Conservation (phyloP, 1,139 yeast species). For the Pichia sp. region DNA sequence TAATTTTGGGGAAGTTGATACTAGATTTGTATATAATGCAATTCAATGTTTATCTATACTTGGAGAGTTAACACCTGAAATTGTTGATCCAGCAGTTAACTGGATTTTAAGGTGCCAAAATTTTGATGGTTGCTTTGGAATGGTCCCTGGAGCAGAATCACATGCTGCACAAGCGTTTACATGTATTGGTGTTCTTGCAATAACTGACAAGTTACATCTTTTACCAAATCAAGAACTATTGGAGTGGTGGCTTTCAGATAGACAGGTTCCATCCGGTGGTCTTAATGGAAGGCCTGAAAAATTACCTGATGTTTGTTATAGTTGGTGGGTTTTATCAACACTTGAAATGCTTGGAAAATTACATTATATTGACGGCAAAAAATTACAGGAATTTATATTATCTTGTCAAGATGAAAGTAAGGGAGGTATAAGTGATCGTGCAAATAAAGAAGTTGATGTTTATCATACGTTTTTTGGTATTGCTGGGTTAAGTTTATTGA, state of each 20-base stretch:
- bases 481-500: slow-evolving; percentile 76
- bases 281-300: slow-evolving; percentile 95
- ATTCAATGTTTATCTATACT: slow-evolving; percentile 66
- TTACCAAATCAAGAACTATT: slow-evolving; percentile 47
- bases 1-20: slow-evolving; percentile 83
- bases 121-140: slow-evolving; percentile 94
- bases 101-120: slow-evolving; percentile 70
- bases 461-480: slow-evolving; percentile 89
- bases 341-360: slow-evolving; percentile 59
- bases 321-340: slow-evolving; percentile 95
- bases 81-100: slow-evolving; percentile 58
- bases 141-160: slow-evolving; percentile 90
- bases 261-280: slow-evolving; percentile 90
- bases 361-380: slow-evolving; percentile 67
- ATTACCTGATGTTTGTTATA: slow-evolving; percentile 91
- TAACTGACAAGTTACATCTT: slow-evolving; percentile 50
- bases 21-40: slow-evolving; percentile 83
- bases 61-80: slow-evolving; percentile 52
- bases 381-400: slow-evolving; percentile 60
- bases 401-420: slow-evolving; percentile 66
- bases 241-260: slow-evolving; percentile 82
- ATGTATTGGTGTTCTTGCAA: slow-evolving; percentile 74
- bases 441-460: slow-evolving; percentile 86
- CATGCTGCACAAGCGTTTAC: slow-evolving; percentile 93
- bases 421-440: slow-evolving; percentile 92